Conservation (phyloP, 495 filamentous ascomycete genomes). For the Penicillium flavigenum region DNA sequence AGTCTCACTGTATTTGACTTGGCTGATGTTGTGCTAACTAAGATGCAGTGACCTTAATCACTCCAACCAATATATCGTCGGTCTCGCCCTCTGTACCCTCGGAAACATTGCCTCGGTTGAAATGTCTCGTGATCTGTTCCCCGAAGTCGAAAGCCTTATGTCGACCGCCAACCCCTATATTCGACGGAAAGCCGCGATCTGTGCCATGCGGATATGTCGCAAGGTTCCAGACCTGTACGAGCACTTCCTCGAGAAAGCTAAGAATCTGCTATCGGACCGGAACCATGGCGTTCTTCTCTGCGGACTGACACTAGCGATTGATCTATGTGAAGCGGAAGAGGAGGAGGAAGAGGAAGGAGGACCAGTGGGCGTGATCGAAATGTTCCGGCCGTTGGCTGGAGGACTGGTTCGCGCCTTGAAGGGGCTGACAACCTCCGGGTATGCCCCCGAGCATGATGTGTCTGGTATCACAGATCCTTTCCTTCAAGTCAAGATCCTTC, state of each 20-base stretch:
- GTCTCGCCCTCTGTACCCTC: slow-evolving; percentile 89
- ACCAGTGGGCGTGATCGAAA: slow-evolving; percentile 81
- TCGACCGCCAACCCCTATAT: slow-evolving; percentile 96
- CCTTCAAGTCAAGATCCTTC: slow-evolving; percentile 92
- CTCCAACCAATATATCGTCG: slow-evolving; percentile 98
- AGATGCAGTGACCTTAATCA: slow-evolving; percentile 81
- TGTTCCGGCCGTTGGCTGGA: slow-evolving; percentile 77
- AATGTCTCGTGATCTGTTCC: slow-evolving; percentile 97
- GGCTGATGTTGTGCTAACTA: slow-evolving; percentile 18
- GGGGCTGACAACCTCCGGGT: slow-evolving; percentile 87
- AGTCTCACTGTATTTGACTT: slow-evolving; percentile 18
- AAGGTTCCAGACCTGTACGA: slow-evolving; percentile 98
- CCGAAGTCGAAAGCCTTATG: slow-evolving; percentile 86
- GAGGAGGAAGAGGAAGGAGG: slow-evolving; percentile 82
- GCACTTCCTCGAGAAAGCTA: slow-evolving; percentile 92
- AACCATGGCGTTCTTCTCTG: slow-evolving; percentile 96
- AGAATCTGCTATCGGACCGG: slow-evolving; percentile 79
- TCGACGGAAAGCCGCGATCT: slow-evolving; percentile 94
- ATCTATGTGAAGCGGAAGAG: slow-evolving; percentile 92
- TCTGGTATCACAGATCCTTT: slow-evolving; percentile 99
- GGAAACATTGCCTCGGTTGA: slow-evolving; percentile 97
- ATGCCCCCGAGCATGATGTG: slow-evolving; percentile 96
- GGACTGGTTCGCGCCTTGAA: slow-evolving; percentile 88
- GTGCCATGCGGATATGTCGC: slow-evolving; percentile 98
- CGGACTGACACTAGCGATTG: slow-evolving; percentile 85